Evolutionary conservation across 768 basidiomycete species (phyloP).

Genomic region (Coprinopsis strossmayeri): DNA sequence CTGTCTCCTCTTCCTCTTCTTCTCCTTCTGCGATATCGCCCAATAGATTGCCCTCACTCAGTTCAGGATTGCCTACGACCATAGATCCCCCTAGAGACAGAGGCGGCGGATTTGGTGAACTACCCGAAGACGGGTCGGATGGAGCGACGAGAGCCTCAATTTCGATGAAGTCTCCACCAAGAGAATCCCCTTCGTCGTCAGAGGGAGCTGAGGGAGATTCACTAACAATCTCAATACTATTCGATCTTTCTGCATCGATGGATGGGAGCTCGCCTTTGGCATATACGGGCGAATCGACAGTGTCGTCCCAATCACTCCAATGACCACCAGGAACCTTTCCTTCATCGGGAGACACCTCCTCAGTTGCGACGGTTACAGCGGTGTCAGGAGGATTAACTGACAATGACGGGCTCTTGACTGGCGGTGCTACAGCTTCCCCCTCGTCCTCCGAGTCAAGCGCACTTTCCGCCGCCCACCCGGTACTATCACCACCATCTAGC

Average conservation of each 20-base stretch:
- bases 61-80: conserved; percentile 14
- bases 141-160: conserved; percentile 49
- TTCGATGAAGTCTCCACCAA: conserved; percentile 8
- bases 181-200: not conserved
- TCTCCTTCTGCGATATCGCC: conserved; percentile 61
- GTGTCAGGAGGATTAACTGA: no score
- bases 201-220: conserved; percentile 11
- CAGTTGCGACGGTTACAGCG: conserved; percentile 23
- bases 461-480: not conserved
- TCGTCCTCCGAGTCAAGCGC: not conserved
- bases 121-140: conserved; percentile 20
- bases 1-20: conserved; percentile 47
- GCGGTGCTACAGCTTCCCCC: not conserved
- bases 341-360: conserved; percentile 35
- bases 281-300: conserved; percentile 36
- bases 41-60: conserved; percentile 26
- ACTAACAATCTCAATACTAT: conserved; percentile 1
- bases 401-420: no score
- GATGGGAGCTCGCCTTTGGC: conserved; percentile 19
- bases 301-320: conserved; percentile 41
- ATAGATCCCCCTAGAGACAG: conserved; percentile 28
- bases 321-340: conserved; percentile 31
- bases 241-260: conserved; percentile 14
- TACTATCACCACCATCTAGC: not conserved
- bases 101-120: conserved; percentile 26